These are phyloP conservation scores for Forsythia suspensa DNA, from an alignment of 257 asterid genomes.

Conservation along the genomic window DNA sequence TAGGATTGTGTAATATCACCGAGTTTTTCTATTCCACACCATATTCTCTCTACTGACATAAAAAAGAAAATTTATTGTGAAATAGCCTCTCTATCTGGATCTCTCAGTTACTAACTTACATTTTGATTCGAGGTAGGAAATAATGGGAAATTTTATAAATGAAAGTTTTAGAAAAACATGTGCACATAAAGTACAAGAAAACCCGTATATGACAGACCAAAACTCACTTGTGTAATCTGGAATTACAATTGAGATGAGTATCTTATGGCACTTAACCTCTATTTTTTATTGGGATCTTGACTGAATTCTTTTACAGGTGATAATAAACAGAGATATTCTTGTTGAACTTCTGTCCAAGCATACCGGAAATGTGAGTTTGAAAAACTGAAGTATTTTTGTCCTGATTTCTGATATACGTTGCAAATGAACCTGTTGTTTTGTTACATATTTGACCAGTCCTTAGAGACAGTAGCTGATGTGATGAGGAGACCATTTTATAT, in stretches of 20 bases:
- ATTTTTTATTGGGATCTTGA: background rate
- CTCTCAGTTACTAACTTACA: too few species aligned
- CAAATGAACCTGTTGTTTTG: constrained; percentile 3
- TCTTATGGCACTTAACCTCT: background rate
- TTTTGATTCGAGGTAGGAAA: background rate
- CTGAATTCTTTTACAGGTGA: constrained; percentile 52
- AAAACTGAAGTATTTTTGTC: background rate
- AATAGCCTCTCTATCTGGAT: background rate
- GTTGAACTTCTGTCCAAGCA: constrained; percentile 79
- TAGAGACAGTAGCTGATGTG: constrained; percentile 61
- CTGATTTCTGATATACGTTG: constrained; percentile 14
- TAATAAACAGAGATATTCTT: constrained; percentile 64
- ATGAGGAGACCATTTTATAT: constrained; percentile 78
- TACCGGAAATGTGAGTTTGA: constrained; percentile 81
- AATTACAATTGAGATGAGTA: background rate
- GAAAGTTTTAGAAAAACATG: background rate
- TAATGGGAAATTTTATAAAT: too few species aligned
- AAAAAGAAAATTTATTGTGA: background rate
- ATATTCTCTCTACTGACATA: too few species aligned
- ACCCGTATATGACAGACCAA: background rate
- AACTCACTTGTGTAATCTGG: background rate
- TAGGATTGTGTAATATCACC: background rate
- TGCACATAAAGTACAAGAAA: background rate
- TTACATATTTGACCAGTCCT: constrained; percentile 47
- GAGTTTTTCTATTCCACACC: background rate